Percentiles rank a stretch among this genome's conserved stretches.
These are phyloP conservation scores for Dendrocalamus latiflorus DNA, from an alignment of 202 grass and related monocot genomes.

Conservation along the genomic window DNA sequence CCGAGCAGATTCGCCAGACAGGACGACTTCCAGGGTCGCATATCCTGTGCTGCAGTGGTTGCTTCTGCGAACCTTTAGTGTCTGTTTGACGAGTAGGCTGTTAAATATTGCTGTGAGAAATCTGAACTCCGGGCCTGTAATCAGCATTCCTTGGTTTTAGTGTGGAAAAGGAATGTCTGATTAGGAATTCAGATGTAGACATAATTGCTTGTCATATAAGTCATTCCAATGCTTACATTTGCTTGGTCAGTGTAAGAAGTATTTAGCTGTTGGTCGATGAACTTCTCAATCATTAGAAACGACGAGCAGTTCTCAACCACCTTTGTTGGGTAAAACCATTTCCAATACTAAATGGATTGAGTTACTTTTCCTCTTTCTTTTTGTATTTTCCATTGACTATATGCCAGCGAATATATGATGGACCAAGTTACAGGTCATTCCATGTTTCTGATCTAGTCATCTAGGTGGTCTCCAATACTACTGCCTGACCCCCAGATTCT, in stretches of 20 bases:
- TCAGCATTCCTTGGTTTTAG: slow-evolving; percentile 45
- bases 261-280: neutral
- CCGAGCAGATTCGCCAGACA: slow-evolving; percentile 59
- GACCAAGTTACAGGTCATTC: neutral
- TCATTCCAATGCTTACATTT: slow-evolving; percentile 16
- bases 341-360: neutral
- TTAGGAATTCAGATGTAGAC: slow-evolving; percentile 26
- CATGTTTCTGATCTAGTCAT: neutral
- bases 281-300: neutral
- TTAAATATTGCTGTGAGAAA: slow-evolving; percentile 10
- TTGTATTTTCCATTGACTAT: neutral
- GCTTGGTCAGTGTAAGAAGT: neutral
- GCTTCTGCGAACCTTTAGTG: slow-evolving; percentile 46
- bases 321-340: neutral
- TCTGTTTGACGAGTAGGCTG: neutral
- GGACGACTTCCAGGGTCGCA: slow-evolving; percentile 51
- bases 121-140: neutral
- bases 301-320: neutral
- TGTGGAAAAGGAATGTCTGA: slow-evolving; percentile 30
- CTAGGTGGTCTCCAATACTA: neutral
- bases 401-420: neutral
- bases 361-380: neutral
- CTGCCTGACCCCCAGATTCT: neutral
- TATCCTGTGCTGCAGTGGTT: slow-evolving; percentile 60
- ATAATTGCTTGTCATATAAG: slow-evolving; percentile 27